These are phyloP conservation scores for Butyriboletus loyo DNA, from an alignment of 768 basidiomycete genomes.

Conservation along the genomic window DNA sequence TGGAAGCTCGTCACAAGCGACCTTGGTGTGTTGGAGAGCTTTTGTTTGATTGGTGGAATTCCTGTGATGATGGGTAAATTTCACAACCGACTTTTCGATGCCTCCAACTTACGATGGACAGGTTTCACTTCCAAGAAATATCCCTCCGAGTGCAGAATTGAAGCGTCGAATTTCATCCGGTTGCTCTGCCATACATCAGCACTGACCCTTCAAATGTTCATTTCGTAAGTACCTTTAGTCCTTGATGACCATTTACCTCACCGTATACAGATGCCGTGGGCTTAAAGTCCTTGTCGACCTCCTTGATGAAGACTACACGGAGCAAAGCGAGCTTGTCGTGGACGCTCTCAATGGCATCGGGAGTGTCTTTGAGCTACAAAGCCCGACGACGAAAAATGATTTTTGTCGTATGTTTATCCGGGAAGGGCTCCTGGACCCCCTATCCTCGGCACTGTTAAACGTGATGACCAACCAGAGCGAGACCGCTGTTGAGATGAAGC, in stretches of 20 bases:
- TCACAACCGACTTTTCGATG: not conserved
- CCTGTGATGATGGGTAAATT: slow-evolving; percentile 87
- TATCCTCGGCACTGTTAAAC: slow-evolving; percentile 85
- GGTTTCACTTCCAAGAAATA: slow-evolving; percentile 95
- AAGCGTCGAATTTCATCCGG: slow-evolving; percentile 93
- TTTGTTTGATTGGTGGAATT: slow-evolving; percentile 93
- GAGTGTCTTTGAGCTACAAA: slow-evolving; percentile 93
- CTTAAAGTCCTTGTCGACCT: slow-evolving; percentile 93
- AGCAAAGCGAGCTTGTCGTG: slow-evolving; percentile 87
- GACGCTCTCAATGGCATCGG: slow-evolving; percentile 94
- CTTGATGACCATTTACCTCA: not conserved
- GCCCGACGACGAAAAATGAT: slow-evolving; percentile 95
- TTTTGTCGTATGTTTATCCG: slow-evolving; percentile 98
- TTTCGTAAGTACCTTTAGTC: slow-evolving; percentile 66
- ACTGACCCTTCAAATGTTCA: slow-evolving; percentile 97
- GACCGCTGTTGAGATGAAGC: slow-evolving; percentile 69
- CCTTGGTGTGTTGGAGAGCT: slow-evolving; percentile 85
- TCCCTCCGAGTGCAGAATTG: slow-evolving; percentile 88
- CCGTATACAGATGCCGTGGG: slow-evolving; percentile 74
- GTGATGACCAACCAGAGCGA: slow-evolving; percentile 76
- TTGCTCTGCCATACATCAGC: slow-evolving; percentile 90
- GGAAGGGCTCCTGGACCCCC: slow-evolving; percentile 90
- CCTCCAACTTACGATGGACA: slow-evolving; percentile 26
- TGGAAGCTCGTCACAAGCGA: slow-evolving; percentile 64
- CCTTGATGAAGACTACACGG: slow-evolving; percentile 92